These are phyloP conservation scores for Ceratocystis ficicola DNA, from an alignment of 2,329 filamentous ascomycete species.

Conservation along the genomic window DNA sequence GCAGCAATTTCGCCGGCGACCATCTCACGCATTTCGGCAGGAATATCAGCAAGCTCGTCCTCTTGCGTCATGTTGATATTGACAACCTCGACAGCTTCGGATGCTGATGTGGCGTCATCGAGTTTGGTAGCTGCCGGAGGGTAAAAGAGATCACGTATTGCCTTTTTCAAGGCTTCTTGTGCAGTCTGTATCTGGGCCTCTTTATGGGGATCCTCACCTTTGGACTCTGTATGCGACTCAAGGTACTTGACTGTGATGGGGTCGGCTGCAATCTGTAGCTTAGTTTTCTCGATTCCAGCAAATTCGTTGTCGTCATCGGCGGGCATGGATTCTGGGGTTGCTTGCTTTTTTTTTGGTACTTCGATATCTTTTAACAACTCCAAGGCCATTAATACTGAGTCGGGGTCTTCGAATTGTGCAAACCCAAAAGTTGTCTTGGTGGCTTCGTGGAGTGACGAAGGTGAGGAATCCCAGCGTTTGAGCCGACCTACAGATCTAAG, in stretches of 20 bases:
- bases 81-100: slow-evolving; percentile 64
- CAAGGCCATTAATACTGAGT: slow-evolving; percentile 73
- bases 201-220: slow-evolving; percentile 2
- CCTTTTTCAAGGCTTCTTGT: slow-evolving; percentile 52
- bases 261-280: slow-evolving; percentile 64
- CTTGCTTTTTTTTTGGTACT: slow-evolving; percentile 67
- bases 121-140: slow-evolving; percentile 37
- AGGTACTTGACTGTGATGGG: slow-evolving; percentile 72
- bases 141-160: slow-evolving; percentile 60
- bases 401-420: slow-evolving; percentile 84
- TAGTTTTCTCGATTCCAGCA: slow-evolving; percentile 53
- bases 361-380: slow-evolving; percentile 73
- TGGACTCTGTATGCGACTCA: slow-evolving; percentile 48
- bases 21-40: slow-evolving; percentile 87
- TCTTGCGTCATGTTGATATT: slow-evolving; percentile 80
- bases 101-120: slow-evolving; percentile 53
- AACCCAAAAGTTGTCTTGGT: slow-evolving; percentile 86
- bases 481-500: slow-evolving; percentile 65
- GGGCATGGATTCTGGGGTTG: slow-evolving; percentile 34
- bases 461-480: slow-evolving; percentile 71
- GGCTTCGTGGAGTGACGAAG: slow-evolving; percentile 47
- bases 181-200: slow-evolving; percentile 60
- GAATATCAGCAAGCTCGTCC: slow-evolving; percentile 90
- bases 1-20: slow-evolving; percentile 89
- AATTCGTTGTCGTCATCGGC: slow-evolving; percentile 31